These are phyloP conservation scores for Fraxinus nigra DNA, from an alignment of 305 asterid genomes.

Conservation along the genomic window DNA sequence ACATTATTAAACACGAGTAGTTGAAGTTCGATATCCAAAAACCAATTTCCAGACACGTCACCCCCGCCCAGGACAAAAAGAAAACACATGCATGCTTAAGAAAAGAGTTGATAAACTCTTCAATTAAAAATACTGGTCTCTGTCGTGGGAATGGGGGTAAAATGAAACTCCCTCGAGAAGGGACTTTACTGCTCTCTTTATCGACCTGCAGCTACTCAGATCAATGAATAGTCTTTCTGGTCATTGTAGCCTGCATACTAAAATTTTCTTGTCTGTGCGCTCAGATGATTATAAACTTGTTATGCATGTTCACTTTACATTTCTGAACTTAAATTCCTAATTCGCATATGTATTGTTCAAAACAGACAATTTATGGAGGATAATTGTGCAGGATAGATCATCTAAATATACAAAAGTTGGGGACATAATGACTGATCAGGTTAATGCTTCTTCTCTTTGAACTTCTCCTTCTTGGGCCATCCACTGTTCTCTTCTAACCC, in stretches of 20 bases:
- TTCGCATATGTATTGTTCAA: background rate
- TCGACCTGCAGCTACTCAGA: background rate
- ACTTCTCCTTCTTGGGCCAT: background rate
- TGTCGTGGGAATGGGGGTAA: background rate
- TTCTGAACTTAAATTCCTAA: background rate
- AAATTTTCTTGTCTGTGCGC: background rate
- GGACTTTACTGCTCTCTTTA: too few relatives aligned
- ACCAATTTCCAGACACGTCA: background rate
- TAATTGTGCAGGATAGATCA: slow-evolving; percentile 58
- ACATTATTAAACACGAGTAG: background rate
- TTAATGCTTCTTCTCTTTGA: slow-evolving; percentile 6
- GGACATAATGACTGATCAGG: slow-evolving; percentile 78
- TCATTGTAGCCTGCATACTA: background rate
- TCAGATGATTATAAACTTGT: background rate
- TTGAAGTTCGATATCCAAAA: background rate
- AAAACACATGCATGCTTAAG: background rate
- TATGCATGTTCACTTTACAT: background rate
- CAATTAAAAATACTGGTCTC: background rate
- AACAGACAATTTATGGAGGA: slow-evolving; percentile 66
- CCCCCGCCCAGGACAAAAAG: background rate
- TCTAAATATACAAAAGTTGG: slow-evolving; percentile 66
- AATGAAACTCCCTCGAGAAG: background rate
- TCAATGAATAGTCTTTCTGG: background rate
- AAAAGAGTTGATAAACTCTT: background rate
- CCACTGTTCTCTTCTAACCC: background rate